These are phyloP conservation scores for Scedosporium dehoogii DNA, from an alignment of 2,329 filamentous ascomycete genomes.

Conservation along the genomic window DNA sequence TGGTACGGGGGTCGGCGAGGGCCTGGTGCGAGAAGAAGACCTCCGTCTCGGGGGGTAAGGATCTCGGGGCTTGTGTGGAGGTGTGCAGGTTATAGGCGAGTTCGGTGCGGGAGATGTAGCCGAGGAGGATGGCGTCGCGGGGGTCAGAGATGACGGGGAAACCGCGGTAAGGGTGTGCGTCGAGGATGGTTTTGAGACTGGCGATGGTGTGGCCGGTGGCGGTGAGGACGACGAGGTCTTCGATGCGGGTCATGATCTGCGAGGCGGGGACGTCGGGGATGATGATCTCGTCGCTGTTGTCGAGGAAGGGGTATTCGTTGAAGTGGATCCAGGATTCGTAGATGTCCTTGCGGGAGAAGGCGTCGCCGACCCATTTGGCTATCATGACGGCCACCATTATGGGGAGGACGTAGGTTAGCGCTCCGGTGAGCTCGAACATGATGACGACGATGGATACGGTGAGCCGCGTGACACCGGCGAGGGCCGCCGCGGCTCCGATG, in stretches of 20 bases:
- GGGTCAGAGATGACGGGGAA: conserved; percentile 83
- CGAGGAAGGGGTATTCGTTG: conserved; percentile 90
- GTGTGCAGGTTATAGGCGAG: conserved; percentile 69
- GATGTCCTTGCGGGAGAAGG: conserved; percentile 83
- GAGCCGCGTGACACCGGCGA: conserved; percentile 89
- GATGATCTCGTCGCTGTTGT: conserved; percentile 64
- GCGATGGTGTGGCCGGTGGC: conserved; percentile 81
- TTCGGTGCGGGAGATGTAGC: conserved; percentile 90
- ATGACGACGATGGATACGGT: conserved; percentile 98
- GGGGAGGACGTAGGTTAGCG: conserved; percentile 88
- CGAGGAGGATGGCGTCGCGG: conserved; percentile 68
- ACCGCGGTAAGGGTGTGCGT: conserved; percentile 69
- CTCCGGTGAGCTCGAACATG: conserved; percentile 97
- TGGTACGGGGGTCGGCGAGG: conserved; percentile 64
- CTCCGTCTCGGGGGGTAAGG: conserved; percentile 60
- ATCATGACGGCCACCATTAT: conserved; percentile 99
- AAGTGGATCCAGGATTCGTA: conserved; percentile 98
- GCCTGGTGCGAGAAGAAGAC: conserved; percentile 79
- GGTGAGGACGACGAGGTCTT: conserved; percentile 81
- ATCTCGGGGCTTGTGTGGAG: conserved; percentile 44
- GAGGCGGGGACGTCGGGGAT: conserved; percentile 79
- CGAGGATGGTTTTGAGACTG: conserved; percentile 60
- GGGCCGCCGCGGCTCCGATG: conserved; percentile 86
- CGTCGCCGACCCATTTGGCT: conserved; percentile 96
- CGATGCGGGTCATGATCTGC: conserved; percentile 84